These are phyloP conservation scores for Malus sylvestris DNA, from an alignment of 306 rosid genomes.

Conservation along the genomic window DNA sequence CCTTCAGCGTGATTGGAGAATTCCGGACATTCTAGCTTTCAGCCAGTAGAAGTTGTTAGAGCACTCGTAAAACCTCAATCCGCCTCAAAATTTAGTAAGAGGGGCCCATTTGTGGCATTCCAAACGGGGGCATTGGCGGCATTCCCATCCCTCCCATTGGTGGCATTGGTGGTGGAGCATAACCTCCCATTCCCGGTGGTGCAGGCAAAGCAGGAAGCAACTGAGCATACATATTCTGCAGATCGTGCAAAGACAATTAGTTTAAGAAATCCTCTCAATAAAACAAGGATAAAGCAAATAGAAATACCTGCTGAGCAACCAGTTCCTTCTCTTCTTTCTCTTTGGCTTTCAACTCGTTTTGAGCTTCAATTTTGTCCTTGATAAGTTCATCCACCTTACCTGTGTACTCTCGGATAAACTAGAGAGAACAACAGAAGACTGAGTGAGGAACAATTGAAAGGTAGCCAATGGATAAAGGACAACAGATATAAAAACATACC, in stretches of 20 bases:
- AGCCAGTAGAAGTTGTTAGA: not conserved
- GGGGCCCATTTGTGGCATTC: constrained; percentile 88
- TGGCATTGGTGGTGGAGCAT: constrained; percentile 52
- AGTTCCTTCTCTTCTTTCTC: constrained; percentile 85
- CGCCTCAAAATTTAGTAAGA: not conserved
- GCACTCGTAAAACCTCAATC: not conserved
- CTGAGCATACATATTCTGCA: constrained; percentile 98
- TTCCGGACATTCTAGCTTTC: not conserved
- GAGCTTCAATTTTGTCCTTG: constrained; percentile 81
- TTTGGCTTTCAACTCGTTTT: constrained; percentile 62
- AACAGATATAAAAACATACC: constrained; percentile 31
- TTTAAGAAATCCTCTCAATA: not conserved
- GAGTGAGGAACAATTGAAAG: not conserved
- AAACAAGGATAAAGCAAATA: not conserved
- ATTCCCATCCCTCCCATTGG: constrained; percentile 69
- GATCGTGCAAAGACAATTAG: not conserved
- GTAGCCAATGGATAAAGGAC: not conserved
- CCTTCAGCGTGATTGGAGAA: not conserved
- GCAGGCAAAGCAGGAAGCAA: constrained; percentile 98
- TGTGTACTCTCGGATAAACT: constrained; percentile 89
- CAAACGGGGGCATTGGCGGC: constrained; percentile 90
- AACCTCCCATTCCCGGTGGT: constrained; percentile 75
- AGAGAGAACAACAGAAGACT: not conserved
- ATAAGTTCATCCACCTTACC: constrained; percentile 90
- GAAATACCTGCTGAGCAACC: constrained; percentile 71